Evolutionary conservation across 1,284 basidiomycete species (phyloP), one percentile per base, ranked within the genome.

Genomic region (Ustilago cynodontis): DNA sequence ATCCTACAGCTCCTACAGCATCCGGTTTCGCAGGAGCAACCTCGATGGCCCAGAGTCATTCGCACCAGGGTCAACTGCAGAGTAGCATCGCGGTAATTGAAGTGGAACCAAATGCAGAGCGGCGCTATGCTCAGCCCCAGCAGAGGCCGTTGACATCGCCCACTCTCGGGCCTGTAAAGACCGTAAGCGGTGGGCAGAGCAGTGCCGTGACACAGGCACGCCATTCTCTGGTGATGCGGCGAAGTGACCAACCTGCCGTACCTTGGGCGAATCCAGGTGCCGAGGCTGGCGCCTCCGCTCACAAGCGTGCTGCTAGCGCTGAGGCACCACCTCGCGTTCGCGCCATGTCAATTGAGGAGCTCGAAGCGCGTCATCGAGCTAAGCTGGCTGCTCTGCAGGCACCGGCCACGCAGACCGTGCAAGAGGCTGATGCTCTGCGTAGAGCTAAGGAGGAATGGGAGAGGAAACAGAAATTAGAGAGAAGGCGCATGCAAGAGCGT

Each of bases 391-490:
- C 78, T 31, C 20, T 79, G 45, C 78, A 79, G 45, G 63, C 63
- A 13, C 78, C 78, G 2, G 70, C 71, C 7, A 77, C 64, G 1
- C 65, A 66, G 41, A 73, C 67, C 22, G 73, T 80, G 14, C 57
- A 71, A 13, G 78, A 80, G 20, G 72, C 68, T 5, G 76, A 69
- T 26, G 63, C 59, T 35, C 58, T 80, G 53, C 69, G 65, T 10
- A 43, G 41, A 26, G 78, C 77, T 13, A 75, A 71, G 39, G 72
- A 72, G 39, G 78, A 78, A 26, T 80, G 77, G 72, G 71, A 77
- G 63, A 55, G 62, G 28, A 72, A 73, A 64, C 71, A 71, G 37
- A 62, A 43, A 49, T 9, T 41, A 2, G 78, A 79, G 41, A 67
- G 65, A 29, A 66, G 66, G 43, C 54, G 74, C 47, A 77, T 77